Evolutionary conservation across 2,329 filamentous ascomycete genomes (phyloP), one percentile per base, ranked within the genome.

Genomic region (Aspergillus hortae): DNA sequence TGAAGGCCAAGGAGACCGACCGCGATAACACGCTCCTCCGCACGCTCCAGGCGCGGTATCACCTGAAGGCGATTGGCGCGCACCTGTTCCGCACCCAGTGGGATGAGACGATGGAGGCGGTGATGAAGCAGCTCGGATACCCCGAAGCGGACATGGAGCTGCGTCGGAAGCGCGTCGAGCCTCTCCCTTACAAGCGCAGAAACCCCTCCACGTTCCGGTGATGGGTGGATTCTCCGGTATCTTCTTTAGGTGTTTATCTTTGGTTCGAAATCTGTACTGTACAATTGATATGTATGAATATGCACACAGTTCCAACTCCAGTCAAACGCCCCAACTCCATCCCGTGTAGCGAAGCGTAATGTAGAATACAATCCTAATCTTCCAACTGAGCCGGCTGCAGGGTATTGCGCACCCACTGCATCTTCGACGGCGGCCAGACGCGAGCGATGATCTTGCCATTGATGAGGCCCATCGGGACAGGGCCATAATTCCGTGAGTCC

Each of bases 71-170:
- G 6, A 84, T 96, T 53, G 92, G 92, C 41, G 88, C 90, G 62
- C 89, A 85, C 67, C 76, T 99, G 62, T 99, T 97, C 85, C 85
- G 94, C 60, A 87, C 85, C 54, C 77, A 88, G 59, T 97, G 92
- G 90, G 94, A 99, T 71, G 89, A 94, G 54, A 84, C 82, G 63
- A 99, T 89, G 48, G 85, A 83, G n/a, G 85, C 78, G 46, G 90
- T 99, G 57, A 96, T 99, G 92, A 78, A 84, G 67, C 82, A 89
- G 62, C 82, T 88, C 61, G 84, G 83, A 54, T 79, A 95, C 56
- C 80, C 84, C 25, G 90, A 90, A 44, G 85, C 85, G 53, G 87
- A 95, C 65, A 70, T 96, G 57, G 90, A 96, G 76, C 89, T 95
- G 72, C 89, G 89, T 77, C 84, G 85, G 67, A 87, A 87, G 75